These are phyloP conservation scores for Gonapodya prolifera DNA, from an alignment of 192 early-diverging fungal species.

Conservation along the genomic window DNA sequence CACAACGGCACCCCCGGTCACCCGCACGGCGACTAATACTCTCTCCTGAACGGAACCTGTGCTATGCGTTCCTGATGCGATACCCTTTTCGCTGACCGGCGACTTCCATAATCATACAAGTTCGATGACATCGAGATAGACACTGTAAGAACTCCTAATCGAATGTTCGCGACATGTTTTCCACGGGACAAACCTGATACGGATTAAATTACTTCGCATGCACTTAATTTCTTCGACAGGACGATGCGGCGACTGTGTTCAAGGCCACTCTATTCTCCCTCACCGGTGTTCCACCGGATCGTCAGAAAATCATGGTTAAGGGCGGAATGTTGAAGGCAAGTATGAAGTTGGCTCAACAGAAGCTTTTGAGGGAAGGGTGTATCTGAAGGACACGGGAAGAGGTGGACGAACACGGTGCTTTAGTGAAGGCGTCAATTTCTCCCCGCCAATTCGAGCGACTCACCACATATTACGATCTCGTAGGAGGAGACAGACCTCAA, in stretches of 20 bases:
- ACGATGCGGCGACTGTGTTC: conserved; percentile 57
- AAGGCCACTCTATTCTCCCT: conserved; percentile 81
- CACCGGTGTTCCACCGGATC: conserved; percentile 79
- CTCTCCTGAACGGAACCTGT: too few species aligned
- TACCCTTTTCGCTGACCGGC: background rate
- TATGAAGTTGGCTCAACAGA: too few species aligned
- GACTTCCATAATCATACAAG: too few species aligned
- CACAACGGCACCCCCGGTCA: too few species aligned
- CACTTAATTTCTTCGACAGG: too few species aligned
- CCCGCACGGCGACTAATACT: too few species aligned
- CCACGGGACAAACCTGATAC: too few species aligned
- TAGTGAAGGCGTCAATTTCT: background rate
- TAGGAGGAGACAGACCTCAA: conserved; percentile 68
- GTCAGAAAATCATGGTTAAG: conserved; percentile 91
- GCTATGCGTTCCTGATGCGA: too few species aligned
- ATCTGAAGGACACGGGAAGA: background rate
- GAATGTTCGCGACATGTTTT: too few species aligned
- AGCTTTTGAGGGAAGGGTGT: too few species aligned
- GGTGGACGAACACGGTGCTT: background rate
- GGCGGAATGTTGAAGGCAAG: conserved; percentile 78
- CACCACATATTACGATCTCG: background rate
- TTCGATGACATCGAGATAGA: conserved; percentile 2
- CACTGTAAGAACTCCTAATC: background rate
- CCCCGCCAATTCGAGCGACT: background rate
- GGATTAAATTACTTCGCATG: too few species aligned